Evolutionary conservation across 305 asterid species (phyloP).

Genomic region (Fraxinus sp.): DNA sequence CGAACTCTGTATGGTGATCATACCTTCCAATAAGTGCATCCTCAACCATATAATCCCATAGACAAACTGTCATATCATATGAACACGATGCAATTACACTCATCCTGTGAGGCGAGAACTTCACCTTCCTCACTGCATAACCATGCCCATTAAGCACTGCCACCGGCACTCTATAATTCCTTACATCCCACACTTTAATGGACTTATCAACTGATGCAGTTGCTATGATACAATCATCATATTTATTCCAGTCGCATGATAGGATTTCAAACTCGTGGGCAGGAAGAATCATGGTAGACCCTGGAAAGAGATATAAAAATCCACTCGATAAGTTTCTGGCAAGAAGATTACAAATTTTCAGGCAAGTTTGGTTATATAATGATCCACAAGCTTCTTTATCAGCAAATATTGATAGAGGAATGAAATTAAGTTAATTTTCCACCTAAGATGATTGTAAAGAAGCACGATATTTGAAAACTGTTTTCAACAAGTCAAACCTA

Average conservation of each 20-base stretch:
- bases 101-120: constrained; percentile 87
- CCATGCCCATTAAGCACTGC: constrained; percentile 91
- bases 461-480: not conserved
- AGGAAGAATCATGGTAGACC: constrained; percentile 95
- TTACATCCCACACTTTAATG: constrained; percentile 91
- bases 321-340: not conserved
- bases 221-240: constrained; percentile 86
- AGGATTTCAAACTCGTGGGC: constrained; percentile 93
- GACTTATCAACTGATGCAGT: constrained; percentile 95
- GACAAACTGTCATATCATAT: constrained; percentile 86
- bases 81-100: constrained; percentile 82
- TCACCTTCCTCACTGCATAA: constrained; percentile 92
- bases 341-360: not conserved
- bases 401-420: not conserved
- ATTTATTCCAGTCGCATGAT: constrained; percentile 94
- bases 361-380: not conserved
- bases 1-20: constrained; percentile 95
- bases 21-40: constrained; percentile 85
- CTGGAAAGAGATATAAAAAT: constrained; percentile 38
- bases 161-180: constrained; percentile 81
- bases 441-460: not conserved
- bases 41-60: constrained; percentile 98
- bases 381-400: not conserved
- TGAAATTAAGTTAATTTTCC: not conserved
- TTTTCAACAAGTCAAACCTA: not conserved